Evolutionary conservation across 805 yeast species (phyloP).

Genomic region (Metschnikowia bowlesiae): DNA sequence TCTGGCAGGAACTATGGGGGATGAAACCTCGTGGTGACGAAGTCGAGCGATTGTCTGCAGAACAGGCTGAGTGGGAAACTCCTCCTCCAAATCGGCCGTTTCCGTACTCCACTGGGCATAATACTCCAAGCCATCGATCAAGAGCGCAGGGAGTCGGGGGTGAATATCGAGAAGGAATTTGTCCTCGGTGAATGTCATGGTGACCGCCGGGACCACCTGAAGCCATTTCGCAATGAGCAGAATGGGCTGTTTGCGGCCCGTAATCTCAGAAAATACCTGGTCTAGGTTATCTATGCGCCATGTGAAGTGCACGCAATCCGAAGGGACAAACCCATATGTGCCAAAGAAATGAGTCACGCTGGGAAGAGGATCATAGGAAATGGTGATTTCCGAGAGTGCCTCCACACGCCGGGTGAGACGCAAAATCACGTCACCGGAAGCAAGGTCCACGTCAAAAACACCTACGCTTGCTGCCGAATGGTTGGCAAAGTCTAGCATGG

Average conservation of each 20-base stretch:
- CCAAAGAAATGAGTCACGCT: conserved; percentile 7
- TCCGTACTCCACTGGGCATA: conserved; percentile 11
- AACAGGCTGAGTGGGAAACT: not conserved
- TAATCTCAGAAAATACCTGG: not conserved
- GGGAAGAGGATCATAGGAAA: conserved; percentile 13
- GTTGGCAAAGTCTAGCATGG: conserved; percentile 64
- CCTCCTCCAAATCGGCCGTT: conserved; percentile 8
- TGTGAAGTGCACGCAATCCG: not conserved
- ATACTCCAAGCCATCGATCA: conserved; percentile 15
- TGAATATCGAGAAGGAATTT: conserved; percentile 6
- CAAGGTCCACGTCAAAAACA: conserved; percentile 55
- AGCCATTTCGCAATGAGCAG: conserved; percentile 16
- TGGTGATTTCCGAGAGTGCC: conserved; percentile 10
- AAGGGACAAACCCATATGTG: conserved; percentile 17
- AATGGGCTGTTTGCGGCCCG: conserved; percentile 3
- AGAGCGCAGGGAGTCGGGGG: conserved; percentile 11
- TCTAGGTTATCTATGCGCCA: conserved; percentile 9
- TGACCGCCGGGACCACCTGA: conserved; percentile 9
- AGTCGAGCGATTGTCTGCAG: conserved; percentile 4
- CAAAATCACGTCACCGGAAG: conserved; percentile 41
- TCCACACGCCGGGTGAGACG: conserved; percentile 12
- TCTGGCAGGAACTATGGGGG: conserved; percentile 4
- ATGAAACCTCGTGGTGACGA: conserved; percentile 5
- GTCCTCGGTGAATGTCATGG: not conserved
- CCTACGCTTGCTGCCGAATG: conserved; percentile 45